phyloP scores from a whole-genome alignment of 345 rosid species.

The Pugionium cornutum region DNA sequence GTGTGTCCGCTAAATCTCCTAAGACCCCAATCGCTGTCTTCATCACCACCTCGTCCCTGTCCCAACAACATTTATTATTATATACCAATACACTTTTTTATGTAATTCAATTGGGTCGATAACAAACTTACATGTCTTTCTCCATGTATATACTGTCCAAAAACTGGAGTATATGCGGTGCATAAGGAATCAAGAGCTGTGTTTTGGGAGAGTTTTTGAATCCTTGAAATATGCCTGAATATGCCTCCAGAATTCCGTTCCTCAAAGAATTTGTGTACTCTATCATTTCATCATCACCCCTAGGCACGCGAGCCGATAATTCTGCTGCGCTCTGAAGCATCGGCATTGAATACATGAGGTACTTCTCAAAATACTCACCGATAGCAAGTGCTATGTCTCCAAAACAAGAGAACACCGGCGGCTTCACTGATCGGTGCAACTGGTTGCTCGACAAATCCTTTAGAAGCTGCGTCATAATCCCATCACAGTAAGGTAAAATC shows the following conservation, averaged over 20 bases:
- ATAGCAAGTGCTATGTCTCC: slow-evolving; percentile 80
- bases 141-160: slow-evolving; percentile 77
- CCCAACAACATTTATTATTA: neutral
- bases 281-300: slow-evolving; percentile 70
- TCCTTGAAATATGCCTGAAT: slow-evolving; percentile 79
- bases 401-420: slow-evolving; percentile 72
- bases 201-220: slow-evolving; percentile 72
- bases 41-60: slow-evolving; percentile 79
- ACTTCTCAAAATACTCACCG: slow-evolving; percentile 72
- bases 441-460: slow-evolving; percentile 79
- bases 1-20: slow-evolving; percentile 79
- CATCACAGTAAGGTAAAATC: slow-evolving; percentile 67
- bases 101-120: neutral
- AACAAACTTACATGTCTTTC: slow-evolving; percentile 66
- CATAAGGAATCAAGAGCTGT: slow-evolving; percentile 68
- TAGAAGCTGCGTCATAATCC: slow-evolving; percentile 78
- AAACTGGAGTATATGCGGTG: slow-evolving; percentile 71
- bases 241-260: slow-evolving; percentile 75
- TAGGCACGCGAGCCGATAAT: slow-evolving; percentile 59
- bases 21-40: slow-evolving; percentile 77
- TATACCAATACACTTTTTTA: neutral
- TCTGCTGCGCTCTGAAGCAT: slow-evolving; percentile 80
- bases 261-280: slow-evolving; percentile 73
- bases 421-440: slow-evolving; percentile 75
- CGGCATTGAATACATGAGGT: slow-evolving; percentile 69